Conservation (phyloP, 2,329 filamentous ascomycete species). For the Fusarium sp. region DNA sequence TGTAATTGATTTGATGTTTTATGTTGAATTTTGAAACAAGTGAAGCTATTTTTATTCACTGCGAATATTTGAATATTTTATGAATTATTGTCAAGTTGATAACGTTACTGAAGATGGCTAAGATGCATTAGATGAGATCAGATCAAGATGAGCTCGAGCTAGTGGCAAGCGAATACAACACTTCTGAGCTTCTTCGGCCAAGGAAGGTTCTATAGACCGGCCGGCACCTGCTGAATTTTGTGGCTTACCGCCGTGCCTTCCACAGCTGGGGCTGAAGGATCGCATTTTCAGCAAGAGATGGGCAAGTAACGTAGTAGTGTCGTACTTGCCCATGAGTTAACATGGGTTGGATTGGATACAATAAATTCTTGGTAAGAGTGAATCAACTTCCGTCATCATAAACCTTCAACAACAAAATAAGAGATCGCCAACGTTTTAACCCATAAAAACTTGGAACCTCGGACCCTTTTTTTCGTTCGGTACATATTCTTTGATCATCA, state of each 20-base stretch:
- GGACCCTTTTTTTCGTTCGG: background rate
- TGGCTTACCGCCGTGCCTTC: conserved; percentile 16
- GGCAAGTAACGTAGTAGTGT: background rate
- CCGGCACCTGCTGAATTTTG: conserved; percentile 4
- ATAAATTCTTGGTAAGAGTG: background rate
- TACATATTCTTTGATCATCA: background rate
- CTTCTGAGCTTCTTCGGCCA: conserved; percentile 12
- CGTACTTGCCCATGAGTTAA: conserved; percentile 1
- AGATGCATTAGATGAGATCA: background rate
- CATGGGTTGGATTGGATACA: background rate
- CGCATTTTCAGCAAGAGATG: background rate
- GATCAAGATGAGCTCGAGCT: background rate
- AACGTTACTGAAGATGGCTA: background rate
- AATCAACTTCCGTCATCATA: conserved; percentile 11
- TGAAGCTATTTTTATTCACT: background rate
- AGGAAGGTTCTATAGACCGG: conserved; percentile 19
- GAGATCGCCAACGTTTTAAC: background rate
- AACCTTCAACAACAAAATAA: conserved; percentile 9
- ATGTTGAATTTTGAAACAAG: background rate
- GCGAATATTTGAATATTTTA: background rate
- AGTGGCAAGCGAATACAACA: conserved; percentile 28
- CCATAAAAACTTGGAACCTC: background rate
- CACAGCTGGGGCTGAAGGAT: conserved; percentile 19
- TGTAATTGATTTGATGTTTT: background rate
- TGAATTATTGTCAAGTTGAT: background rate